phyloP scores from a whole-genome alignment of 2,329 filamentous ascomycete species.

The Diplodia sapinea region DNA sequence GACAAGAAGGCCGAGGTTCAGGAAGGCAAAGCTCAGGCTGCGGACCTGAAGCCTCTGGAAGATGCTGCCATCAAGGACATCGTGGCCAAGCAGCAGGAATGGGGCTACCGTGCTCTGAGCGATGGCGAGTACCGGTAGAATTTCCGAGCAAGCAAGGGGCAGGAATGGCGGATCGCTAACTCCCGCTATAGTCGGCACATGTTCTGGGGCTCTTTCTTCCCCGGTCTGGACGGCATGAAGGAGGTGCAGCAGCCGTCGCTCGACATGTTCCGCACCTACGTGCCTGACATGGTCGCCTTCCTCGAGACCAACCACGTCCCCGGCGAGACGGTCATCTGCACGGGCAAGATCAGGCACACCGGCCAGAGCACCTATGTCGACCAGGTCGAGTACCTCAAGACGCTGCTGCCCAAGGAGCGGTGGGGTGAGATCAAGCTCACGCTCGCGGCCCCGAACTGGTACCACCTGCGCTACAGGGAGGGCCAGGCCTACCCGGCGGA shows the following conservation, averaged over 20 bases:
- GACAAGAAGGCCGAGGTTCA: conserved; percentile 61
- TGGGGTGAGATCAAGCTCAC: conserved; percentile 71
- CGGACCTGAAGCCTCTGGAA: conserved; percentile 67
- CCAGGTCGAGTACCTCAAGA: conserved; percentile 64
- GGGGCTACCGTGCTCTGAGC: conserved; percentile 66
- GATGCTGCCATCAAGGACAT: conserved; percentile 68
- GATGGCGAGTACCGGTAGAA: conserved; percentile 67
- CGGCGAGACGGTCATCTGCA: conserved; percentile 61
- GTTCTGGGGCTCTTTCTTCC: conserved; percentile 63
- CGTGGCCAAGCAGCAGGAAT: conserved; percentile 65
- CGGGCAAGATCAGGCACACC: conserved; percentile 62
- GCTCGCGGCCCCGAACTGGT: conserved; percentile 68
- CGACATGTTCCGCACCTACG: conserved; percentile 61
- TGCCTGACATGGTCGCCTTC: conserved; percentile 66
- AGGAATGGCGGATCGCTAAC: neutral
- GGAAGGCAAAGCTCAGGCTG: conserved; percentile 58
- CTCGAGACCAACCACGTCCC: conserved; percentile 62
- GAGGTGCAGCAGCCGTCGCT: conserved; percentile 55
- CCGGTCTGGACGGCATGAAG: conserved; percentile 57
- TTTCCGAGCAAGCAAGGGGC: neutral
- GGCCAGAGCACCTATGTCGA: conserved; percentile 59
- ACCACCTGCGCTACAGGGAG: conserved; percentile 67
- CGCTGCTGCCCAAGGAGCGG: conserved; percentile 61
- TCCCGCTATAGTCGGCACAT: conserved; percentile 43
- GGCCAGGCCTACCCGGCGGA: conserved; percentile 51